These are phyloP conservation scores for Fraxinus velutina DNA, from an alignment of 305 asterid species.

Conservation along the genomic window DNA sequence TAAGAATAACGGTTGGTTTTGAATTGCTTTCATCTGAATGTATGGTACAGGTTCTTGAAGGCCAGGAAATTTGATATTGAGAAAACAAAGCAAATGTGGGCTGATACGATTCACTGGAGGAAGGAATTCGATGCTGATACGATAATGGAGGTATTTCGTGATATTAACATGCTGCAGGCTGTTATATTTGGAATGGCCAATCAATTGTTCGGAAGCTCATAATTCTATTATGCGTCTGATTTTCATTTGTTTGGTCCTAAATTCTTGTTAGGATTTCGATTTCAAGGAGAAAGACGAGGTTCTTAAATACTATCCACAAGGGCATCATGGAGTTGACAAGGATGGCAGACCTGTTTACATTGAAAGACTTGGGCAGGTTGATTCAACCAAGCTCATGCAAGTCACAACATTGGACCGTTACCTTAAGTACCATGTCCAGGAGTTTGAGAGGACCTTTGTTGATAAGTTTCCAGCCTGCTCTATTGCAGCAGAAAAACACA, in stretches of 20 bases:
- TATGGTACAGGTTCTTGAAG: constrained; percentile 64
- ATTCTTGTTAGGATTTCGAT: constrained; percentile 53
- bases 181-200: neutral
- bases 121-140: constrained; percentile 77
- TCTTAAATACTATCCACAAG: constrained; percentile 85
- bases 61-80: constrained; percentile 84
- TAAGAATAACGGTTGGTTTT: neutral
- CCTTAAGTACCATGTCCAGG: constrained; percentile 77
- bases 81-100: constrained; percentile 94
- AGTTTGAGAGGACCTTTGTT: constrained; percentile 84
- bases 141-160: constrained; percentile 55
- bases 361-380: constrained; percentile 85
- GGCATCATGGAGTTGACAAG: constrained; percentile 90
- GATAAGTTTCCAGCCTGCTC: constrained; percentile 91
- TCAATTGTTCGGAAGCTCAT: neutral
- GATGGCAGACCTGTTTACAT: constrained; percentile 84
- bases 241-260: neutral
- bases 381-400: constrained; percentile 78
- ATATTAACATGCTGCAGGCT: neutral
- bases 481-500: constrained; percentile 72
- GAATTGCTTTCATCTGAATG: neutral
- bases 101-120: constrained; percentile 96
- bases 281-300: constrained; percentile 88
- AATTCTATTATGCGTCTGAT: neutral
- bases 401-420: constrained; percentile 85